Conservation (phyloP, 441 rosid genomes). For the Flueggea neowawraea region DNA sequence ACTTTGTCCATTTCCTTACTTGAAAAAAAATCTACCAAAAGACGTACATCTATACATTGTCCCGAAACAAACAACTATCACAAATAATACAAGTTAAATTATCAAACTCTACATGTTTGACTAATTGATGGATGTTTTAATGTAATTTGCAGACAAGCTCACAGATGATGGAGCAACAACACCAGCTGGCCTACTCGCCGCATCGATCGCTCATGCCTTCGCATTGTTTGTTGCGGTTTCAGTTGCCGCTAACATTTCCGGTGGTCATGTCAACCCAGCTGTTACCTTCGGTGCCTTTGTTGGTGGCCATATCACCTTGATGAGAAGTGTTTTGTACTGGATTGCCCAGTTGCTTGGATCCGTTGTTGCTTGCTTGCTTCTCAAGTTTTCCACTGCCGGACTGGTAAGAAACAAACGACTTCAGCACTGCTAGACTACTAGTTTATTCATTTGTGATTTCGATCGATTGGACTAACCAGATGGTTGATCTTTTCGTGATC, state of each 20-base stretch:
- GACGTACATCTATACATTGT: no score
- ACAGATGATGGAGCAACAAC: slow-evolving; percentile 59
- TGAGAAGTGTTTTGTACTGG: slow-evolving; percentile 71
- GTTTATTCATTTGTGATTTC: not conserved
- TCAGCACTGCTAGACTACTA: not conserved
- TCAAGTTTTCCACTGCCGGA: slow-evolving; percentile 64
- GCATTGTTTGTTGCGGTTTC: slow-evolving; percentile 79
- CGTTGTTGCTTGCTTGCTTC: slow-evolving; percentile 70
- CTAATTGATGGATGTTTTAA: slow-evolving; percentile 2
- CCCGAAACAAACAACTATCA: no score
- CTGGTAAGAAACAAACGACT: slow-evolving; percentile 29
- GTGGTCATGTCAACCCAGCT: slow-evolving; percentile 88
- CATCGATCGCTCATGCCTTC: slow-evolving; percentile 68
- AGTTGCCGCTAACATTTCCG: slow-evolving; percentile 77
- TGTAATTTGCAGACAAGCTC: slow-evolving; percentile 40
- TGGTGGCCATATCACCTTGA: slow-evolving; percentile 76
- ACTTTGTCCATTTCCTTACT: no score
- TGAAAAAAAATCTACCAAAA: no score
- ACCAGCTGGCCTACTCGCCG: slow-evolving; percentile 73
- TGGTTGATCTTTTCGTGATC: not conserved
- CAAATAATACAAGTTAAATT: no score
- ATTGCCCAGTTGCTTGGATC: slow-evolving; percentile 80
- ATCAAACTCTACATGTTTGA: no score
- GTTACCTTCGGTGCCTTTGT: slow-evolving; percentile 83
- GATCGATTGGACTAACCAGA: not conserved